Conservation (phyloP, 2,329 filamentous ascomycete genomes). For the Xylariomycetidae sp. region DNA sequence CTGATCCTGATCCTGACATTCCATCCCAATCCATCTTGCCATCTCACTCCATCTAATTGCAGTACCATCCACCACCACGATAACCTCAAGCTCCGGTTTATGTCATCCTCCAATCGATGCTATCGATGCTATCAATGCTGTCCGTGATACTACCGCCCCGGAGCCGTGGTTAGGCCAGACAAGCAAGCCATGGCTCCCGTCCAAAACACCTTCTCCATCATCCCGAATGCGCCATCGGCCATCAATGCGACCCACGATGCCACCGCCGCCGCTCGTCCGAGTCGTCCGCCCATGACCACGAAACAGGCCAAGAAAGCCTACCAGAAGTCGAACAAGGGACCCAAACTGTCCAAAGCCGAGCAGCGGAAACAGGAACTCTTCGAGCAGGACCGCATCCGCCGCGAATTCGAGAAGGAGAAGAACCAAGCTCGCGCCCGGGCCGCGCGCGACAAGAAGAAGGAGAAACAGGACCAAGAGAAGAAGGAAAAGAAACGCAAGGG, state of each 20-base stretch:
- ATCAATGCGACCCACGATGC: slow-evolving; percentile 14
- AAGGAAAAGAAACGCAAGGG: slow-evolving; percentile 47
- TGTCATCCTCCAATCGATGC: no score
- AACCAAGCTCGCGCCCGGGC: slow-evolving; percentile 41
- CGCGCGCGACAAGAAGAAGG: slow-evolving; percentile 49
- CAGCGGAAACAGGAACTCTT: slow-evolving; percentile 32
- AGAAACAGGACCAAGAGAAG: slow-evolving; percentile 42
- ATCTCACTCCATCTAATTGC: no score
- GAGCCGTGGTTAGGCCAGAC: background rate
- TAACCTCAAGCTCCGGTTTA: no score
- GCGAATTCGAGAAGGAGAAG: slow-evolving; percentile 45
- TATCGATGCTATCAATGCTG: no score
- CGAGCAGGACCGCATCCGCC: slow-evolving; percentile 50
- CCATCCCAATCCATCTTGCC: no score
- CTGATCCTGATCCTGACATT: no score
- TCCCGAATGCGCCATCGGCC: slow-evolving; percentile 27
- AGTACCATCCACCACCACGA: no score
- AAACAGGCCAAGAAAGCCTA: slow-evolving; percentile 43
- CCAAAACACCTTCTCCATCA: slow-evolving; percentile 30
- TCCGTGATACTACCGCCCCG: no score
- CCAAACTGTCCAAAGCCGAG: slow-evolving; percentile 38
- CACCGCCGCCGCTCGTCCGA: slow-evolving; percentile 7
- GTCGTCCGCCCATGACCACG: slow-evolving; percentile 40
- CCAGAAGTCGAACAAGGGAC: slow-evolving; percentile 33
- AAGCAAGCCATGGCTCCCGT: slow-evolving; percentile 25